Conservation (phyloP, 2,329 filamentous ascomycete species). For the Pestalotiopsis sp. region DNA sequence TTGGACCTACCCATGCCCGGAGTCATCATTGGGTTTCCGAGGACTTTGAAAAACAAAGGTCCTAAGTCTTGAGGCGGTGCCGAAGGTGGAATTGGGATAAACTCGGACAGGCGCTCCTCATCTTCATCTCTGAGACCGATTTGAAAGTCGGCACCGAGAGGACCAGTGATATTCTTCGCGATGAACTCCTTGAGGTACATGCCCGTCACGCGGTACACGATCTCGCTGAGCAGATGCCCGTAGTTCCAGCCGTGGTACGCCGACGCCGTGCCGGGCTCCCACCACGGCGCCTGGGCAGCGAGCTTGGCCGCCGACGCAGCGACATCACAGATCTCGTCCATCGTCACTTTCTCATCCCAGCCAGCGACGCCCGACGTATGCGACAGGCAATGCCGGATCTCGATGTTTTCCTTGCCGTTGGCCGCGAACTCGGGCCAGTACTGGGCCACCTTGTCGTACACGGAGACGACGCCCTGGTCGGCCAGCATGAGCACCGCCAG, state of each 20-base stretch:
- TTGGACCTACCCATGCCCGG: constrained; percentile 26
- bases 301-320: constrained; percentile 32
- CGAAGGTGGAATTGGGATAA: constrained; percentile 29
- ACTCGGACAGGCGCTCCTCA: constrained; percentile 38
- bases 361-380: constrained; percentile 39
- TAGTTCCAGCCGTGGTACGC: constrained; percentile 42
- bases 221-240: constrained; percentile 44
- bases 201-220: constrained; percentile 42
- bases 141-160: constrained; percentile 48
- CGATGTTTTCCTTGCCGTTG: constrained; percentile 39
- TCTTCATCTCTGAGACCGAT: constrained; percentile 45
- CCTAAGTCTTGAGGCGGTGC: constrained; percentile 20
- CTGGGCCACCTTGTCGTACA: constrained; percentile 36
- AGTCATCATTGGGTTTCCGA: constrained; percentile 25
- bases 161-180: constrained; percentile 35
- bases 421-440: constrained; percentile 48
- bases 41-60: constrained; percentile 32
- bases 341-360: constrained; percentile 33
- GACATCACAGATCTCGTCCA: constrained; percentile 36
- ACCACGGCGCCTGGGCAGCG: constrained; percentile 43
- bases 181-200: constrained; percentile 42
- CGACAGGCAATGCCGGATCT: constrained; percentile 41
- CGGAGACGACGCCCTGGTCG: constrained; percentile 37
- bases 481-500: constrained; percentile 40
- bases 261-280: constrained; percentile 41